phyloP scores from a whole-genome alignment of 169 alveolate species.

The Plasmodium reichenowi region DNA sequence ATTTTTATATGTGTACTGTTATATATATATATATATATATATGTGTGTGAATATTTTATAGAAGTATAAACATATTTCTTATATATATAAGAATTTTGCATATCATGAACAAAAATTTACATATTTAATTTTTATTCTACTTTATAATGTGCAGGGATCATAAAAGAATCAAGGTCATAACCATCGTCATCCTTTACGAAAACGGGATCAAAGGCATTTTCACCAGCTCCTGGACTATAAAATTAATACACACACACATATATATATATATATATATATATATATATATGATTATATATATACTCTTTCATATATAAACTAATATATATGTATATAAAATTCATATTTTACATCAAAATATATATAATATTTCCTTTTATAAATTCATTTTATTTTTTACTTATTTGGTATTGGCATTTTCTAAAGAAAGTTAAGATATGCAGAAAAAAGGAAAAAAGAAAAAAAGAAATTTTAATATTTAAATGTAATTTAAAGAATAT shows the following conservation, averaged over 20 bases:
- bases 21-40: too few relatives aligned
- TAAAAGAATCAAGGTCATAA: constrained; percentile 50
- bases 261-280: neutral
- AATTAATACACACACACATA: neutral
- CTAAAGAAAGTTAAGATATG: too few relatives aligned
- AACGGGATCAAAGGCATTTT: constrained; percentile 52
- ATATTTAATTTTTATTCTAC: constrained; percentile 1
- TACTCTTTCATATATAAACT: neutral
- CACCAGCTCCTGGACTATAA: constrained; percentile 71
- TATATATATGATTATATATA: neutral
- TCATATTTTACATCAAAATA: neutral
- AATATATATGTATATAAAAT: neutral
- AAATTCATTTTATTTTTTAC: too few relatives aligned
- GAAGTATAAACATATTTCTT: too few relatives aligned
- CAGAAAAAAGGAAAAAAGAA: too few relatives aligned
- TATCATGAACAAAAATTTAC: neutral
- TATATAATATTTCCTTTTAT: too few relatives aligned
- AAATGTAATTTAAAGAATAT: too few relatives aligned
- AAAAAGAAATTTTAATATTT: too few relatives aligned
- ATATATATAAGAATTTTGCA: neutral
- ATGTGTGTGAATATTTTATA: too few relatives aligned
- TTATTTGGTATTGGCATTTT: too few relatives aligned
- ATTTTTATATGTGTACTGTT: too few relatives aligned
- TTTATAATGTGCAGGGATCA: constrained; percentile 58
- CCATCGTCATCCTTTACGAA: constrained; percentile 69